Percentiles rank a stretch among this genome's conserved stretches.
These are phyloP conservation scores for Arabidopsis arenosa DNA, from an alignment of 345 rosid genomes.

Conservation along the genomic window DNA sequence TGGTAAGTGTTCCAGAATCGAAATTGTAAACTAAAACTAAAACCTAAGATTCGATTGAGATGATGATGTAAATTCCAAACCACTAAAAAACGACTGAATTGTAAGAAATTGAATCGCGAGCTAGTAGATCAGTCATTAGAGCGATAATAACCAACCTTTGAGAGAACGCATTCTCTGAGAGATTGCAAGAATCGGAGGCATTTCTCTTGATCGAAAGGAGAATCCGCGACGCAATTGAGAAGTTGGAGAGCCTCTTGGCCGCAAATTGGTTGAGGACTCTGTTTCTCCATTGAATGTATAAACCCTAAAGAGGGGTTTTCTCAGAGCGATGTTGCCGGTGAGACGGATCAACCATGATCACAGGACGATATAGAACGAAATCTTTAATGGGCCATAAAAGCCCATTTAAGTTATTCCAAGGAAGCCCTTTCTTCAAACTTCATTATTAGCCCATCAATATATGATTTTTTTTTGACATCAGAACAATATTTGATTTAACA, in stretches of 20 bases:
- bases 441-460: not conserved
- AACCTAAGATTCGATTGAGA: no score
- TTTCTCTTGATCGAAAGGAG: slow-evolving; percentile 69
- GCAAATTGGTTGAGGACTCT: slow-evolving; percentile 56
- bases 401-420: not conserved
- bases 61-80: no score
- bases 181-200: slow-evolving; percentile 62
- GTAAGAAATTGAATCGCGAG: not conserved
- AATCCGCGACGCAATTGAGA: slow-evolving; percentile 80
- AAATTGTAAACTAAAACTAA: no score
- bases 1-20: not conserved
- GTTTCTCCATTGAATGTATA: slow-evolving; percentile 50
- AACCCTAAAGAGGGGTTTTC: slow-evolving; percentile 26
- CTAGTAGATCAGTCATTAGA: not conserved
- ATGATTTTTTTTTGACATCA: not conserved
- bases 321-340: slow-evolving; percentile 9
- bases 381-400: slow-evolving; percentile 6
- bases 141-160: slow-evolving; percentile 64
- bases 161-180: slow-evolving; percentile 68
- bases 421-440: no score
- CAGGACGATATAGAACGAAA: not conserved
- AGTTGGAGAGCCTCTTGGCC: slow-evolving; percentile 70
- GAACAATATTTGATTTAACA: not conserved
- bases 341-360: slow-evolving; percentile 12
- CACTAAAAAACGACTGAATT: no score